Percentiles rank a stretch among this genome's conserved stretches.
Conservation (phyloP, 202 grass and related monocot species). For the Musa balbisiana region DNA sequence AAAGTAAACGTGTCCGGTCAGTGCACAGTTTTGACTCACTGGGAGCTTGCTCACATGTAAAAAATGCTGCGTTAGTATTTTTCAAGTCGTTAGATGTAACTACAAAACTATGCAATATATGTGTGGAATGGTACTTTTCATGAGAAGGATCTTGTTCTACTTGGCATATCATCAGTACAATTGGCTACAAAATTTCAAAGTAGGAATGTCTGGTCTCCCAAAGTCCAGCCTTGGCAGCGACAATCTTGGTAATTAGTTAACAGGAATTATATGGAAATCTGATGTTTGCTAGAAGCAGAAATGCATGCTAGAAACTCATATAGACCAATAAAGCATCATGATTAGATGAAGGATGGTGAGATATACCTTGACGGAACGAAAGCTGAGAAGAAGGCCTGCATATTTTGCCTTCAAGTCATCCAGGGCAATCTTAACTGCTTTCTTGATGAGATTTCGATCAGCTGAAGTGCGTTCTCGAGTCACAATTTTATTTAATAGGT, state of each 20-base stretch:
- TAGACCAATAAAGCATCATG: not conserved
- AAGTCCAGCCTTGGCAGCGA: not conserved
- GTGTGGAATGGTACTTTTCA: too few species aligned
- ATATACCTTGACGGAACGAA: constrained; percentile 50
- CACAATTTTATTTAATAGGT: constrained; percentile 34
- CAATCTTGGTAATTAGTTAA: constrained; percentile 1
- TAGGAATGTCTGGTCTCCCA: not conserved
- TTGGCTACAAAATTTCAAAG: not conserved
- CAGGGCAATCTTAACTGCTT: constrained; percentile 69
- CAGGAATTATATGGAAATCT: not conserved
- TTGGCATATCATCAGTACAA: not conserved
- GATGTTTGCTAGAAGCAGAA: not conserved
- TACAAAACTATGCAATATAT: too few species aligned
- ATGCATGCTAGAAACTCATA: not conserved
- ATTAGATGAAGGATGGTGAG: constrained; percentile 1
- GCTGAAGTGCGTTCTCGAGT: constrained; percentile 35
- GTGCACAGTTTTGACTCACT: too few species aligned
- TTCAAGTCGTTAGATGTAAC: too few species aligned
- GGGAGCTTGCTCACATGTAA: too few species aligned
- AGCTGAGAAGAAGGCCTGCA: constrained; percentile 61
- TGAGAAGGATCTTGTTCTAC: too few species aligned
- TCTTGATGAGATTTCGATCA: constrained; percentile 53
- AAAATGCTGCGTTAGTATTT: too few species aligned
- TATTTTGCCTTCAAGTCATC: constrained; percentile 54
- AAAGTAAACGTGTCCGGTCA: not conserved